Evolutionary conservation across 78 protist genomes (phyloP).

Genomic region (Dictyostelium purpureum): DNA sequence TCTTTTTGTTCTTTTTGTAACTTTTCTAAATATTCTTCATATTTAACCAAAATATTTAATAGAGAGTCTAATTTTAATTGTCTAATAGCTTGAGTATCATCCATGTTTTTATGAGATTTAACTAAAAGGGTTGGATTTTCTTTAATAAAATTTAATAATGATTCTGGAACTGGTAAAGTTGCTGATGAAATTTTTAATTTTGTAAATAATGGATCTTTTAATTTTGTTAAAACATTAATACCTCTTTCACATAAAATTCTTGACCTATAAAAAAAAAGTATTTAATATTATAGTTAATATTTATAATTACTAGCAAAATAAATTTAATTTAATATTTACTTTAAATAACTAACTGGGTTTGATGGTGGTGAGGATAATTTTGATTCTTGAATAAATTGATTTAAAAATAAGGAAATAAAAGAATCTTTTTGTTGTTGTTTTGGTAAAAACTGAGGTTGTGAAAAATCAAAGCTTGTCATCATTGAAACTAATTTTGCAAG

Average conservation of each 20-base stretch:
- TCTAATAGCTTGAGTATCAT: conserved; percentile 11
- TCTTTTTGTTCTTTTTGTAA: not conserved
- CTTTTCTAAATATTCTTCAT: conserved; percentile 1
- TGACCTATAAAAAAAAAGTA: conserved; percentile 21
- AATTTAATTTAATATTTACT: not conserved
- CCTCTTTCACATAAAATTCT: conserved; percentile 50
- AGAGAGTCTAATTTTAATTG: conserved; percentile 6
- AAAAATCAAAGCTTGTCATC: conserved; percentile 12
- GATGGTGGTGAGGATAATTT: not conserved
- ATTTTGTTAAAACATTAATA: conserved; percentile 17
- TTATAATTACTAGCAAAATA: too few species aligned
- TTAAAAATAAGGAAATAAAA: not conserved
- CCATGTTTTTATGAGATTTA: conserved; percentile 8
- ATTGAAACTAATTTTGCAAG: conserved; percentile 10
- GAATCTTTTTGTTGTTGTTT: not conserved
- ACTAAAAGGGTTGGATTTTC: not conserved
- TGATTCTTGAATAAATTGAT: conserved; percentile 31
- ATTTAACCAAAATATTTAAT: not conserved
- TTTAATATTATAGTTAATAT: not conserved
- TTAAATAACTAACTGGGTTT: conserved; percentile 2
- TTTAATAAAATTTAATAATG: conserved; percentile 27
- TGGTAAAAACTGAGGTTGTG: not conserved
- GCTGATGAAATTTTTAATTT: conserved; percentile 56
- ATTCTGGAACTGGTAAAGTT: conserved; percentile 18
- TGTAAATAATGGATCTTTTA: conserved; percentile 23